These are phyloP conservation scores for Xerocomellus intermedius DNA, from an alignment of 768 basidiomycete species.

Conservation along the genomic window DNA sequence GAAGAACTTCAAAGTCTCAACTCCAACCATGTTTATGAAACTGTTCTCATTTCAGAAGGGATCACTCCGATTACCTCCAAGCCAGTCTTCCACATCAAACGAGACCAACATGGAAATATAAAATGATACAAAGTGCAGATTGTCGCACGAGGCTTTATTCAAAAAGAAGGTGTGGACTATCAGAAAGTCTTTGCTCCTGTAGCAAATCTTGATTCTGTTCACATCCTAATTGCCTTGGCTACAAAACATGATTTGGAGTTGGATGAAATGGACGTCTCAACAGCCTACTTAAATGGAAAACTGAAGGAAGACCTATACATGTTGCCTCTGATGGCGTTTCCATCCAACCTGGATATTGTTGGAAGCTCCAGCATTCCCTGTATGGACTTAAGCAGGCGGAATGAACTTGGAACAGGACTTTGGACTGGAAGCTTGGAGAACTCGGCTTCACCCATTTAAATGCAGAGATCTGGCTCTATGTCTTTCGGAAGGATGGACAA, in stretches of 20 bases:
- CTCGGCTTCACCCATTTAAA: neutral
- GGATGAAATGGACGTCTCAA: constrained; percentile 5
- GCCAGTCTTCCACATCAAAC: neutral
- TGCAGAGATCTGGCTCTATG: neutral
- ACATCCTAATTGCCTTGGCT: neutral
- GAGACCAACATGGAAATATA: neutral
- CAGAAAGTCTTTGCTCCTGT: constrained; percentile 4
- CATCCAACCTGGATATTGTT: neutral
- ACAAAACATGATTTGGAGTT: neutral
- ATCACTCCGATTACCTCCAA: neutral
- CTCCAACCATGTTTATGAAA: neutral
- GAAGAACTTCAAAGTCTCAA: neutral
- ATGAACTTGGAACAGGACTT: neutral
- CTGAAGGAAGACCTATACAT: constrained; percentile 28
- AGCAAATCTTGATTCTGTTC: constrained; percentile 3
- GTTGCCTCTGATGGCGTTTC: neutral
- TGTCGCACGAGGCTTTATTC: neutral
- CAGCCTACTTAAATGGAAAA: constrained; percentile 15
- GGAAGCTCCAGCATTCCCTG: neutral
- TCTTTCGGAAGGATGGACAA: neutral
- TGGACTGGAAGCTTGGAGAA: neutral
- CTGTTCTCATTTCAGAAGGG: neutral
- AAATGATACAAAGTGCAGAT: neutral
- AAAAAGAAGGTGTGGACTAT: constrained; percentile 1
- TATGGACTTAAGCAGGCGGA: neutral